phyloP scores from a whole-genome alignment of 495 filamentous ascomycete genomes.

The Podospora tetraspora region DNA sequence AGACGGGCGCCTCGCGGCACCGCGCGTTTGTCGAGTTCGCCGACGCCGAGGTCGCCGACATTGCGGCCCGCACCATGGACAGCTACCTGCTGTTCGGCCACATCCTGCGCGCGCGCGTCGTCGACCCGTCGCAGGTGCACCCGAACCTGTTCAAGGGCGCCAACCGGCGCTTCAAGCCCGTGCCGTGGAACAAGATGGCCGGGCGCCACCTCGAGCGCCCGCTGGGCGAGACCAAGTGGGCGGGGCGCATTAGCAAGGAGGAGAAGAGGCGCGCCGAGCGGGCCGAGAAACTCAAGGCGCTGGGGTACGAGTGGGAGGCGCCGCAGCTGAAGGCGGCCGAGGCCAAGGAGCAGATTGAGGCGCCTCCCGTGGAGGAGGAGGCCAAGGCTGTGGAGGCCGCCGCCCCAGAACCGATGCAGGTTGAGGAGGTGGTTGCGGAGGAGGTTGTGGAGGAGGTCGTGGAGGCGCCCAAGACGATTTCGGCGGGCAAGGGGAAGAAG shows the following conservation, averaged over 20 bases:
- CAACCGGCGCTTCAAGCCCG: conserved; percentile 78
- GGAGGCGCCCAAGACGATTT: conserved; percentile 16
- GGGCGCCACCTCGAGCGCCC: conserved; percentile 64
- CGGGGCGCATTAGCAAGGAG: conserved; percentile 63
- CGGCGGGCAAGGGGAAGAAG: conserved; percentile 11
- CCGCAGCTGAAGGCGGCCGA: conserved; percentile 64
- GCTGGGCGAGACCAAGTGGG: conserved; percentile 68
- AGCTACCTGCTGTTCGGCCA: conserved; percentile 95
- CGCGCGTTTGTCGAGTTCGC: conserved; percentile 91
- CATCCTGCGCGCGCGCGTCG: conserved; percentile 76
- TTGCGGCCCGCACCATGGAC: conserved; percentile 92
- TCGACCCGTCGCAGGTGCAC: conserved; percentile 72
- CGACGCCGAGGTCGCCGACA: conserved; percentile 69
- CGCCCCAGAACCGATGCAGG: conserved; percentile 20
- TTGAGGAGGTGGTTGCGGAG: conserved; percentile 9
- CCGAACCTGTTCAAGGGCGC: conserved; percentile 78
- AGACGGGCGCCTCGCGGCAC: conserved; percentile 83
- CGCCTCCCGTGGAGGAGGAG: conserved; percentile 27
- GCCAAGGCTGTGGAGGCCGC: conserved; percentile 33
- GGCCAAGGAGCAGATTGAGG: conserved; percentile 35
- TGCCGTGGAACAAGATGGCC: conserved; percentile 79
- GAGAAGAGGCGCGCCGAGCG: conserved; percentile 59
- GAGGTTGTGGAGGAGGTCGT: conserved; percentile 14
- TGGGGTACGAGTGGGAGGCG: conserved; percentile 80
- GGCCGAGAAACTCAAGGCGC: conserved; percentile 65